Evolutionary conservation across 768 basidiomycete genomes (phyloP).

Genomic region (Phanerochaete carnosa): DNA sequence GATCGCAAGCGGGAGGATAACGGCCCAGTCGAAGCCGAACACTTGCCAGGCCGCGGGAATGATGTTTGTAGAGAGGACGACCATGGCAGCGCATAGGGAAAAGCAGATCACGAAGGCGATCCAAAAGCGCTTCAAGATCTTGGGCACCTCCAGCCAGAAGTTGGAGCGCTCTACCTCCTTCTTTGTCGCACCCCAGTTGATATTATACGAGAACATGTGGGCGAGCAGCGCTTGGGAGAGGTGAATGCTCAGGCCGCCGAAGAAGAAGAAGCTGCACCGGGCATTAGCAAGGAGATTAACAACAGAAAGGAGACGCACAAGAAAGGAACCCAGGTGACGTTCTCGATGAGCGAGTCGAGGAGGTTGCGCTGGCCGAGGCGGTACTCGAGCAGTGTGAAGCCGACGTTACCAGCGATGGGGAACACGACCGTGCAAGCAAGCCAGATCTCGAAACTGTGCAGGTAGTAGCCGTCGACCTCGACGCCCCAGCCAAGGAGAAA

Average conservation of each 20-base stretch:
- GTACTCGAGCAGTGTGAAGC: slow-evolving; percentile 67
- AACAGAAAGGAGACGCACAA: slow-evolving; percentile 57
- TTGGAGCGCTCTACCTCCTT: slow-evolving; percentile 89
- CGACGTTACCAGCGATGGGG: slow-evolving; percentile 66
- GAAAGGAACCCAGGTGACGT: slow-evolving; percentile 66
- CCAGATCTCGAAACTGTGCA: slow-evolving; percentile 73
- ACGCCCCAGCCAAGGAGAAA: slow-evolving; percentile 55
- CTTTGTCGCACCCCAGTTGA: slow-evolving; percentile 56
- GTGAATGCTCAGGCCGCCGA: slow-evolving; percentile 54
- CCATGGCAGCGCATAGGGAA: slow-evolving; percentile 47
- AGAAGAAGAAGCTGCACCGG: slow-evolving; percentile 45
- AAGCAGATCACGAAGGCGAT: slow-evolving; percentile 55
- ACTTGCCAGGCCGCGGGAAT: slow-evolving; percentile 68
- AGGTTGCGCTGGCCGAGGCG: slow-evolving; percentile 57
- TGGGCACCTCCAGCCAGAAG: slow-evolving; percentile 88
- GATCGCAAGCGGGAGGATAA: slow-evolving; percentile 72
- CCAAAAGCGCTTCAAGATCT: slow-evolving; percentile 79
- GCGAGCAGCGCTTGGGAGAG: slow-evolving; percentile 50
- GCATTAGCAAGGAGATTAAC: slow-evolving; percentile 3
- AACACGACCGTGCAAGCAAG: slow-evolving; percentile 69
- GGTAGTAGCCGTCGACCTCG: slow-evolving; percentile 67
- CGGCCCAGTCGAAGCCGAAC: slow-evolving; percentile 61
- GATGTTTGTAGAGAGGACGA: slow-evolving; percentile 49
- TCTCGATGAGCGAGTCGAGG: slow-evolving; percentile 51
- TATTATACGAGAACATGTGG: slow-evolving; percentile 57